These are phyloP conservation scores for Aeschynomene evenia DNA, from an alignment of 306 rosid species.

Conservation along the genomic window DNA sequence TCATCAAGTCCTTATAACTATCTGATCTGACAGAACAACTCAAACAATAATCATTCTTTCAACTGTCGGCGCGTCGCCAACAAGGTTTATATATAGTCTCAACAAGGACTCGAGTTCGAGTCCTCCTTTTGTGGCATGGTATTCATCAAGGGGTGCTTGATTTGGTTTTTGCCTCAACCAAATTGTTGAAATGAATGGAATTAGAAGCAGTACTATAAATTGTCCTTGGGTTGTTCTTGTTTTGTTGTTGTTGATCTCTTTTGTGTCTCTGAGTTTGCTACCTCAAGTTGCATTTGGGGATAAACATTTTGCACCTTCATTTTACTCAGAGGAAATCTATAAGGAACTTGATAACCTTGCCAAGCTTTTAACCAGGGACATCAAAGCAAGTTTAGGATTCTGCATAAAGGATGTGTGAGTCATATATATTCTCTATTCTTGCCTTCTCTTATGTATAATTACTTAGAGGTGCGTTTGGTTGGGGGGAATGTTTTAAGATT, in stretches of 20 bases:
- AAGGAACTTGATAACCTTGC: constrained; percentile 50
- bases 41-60: too few relatives aligned
- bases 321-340: constrained; percentile 42
- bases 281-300: constrained; percentile 39
- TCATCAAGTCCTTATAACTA: too few relatives aligned
- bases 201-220: constrained; percentile 31
- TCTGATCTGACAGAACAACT: too few relatives aligned
- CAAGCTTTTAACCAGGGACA: constrained; percentile 39
- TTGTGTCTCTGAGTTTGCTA: constrained; percentile 32
- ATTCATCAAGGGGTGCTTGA: constrained; percentile 25
- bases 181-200: constrained; percentile 39
- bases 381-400: constrained; percentile 42
- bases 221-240: constrained; percentile 27
- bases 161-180: constrained; percentile 28
- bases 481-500: too few relatives aligned
- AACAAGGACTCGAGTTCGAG: too few relatives aligned
- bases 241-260: constrained; percentile 22
- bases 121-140: neutral
- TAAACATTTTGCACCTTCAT: constrained; percentile 26
- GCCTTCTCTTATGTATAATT: neutral
- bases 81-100: neutral
- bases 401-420: constrained; percentile 77
- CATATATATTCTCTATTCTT: neutral
- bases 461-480: too few relatives aligned
- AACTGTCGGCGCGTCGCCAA: too few relatives aligned